These are phyloP conservation scores for Talaromyces atroroseus DNA, from an alignment of 2,329 filamentous ascomycete genomes.

Conservation along the genomic window DNA sequence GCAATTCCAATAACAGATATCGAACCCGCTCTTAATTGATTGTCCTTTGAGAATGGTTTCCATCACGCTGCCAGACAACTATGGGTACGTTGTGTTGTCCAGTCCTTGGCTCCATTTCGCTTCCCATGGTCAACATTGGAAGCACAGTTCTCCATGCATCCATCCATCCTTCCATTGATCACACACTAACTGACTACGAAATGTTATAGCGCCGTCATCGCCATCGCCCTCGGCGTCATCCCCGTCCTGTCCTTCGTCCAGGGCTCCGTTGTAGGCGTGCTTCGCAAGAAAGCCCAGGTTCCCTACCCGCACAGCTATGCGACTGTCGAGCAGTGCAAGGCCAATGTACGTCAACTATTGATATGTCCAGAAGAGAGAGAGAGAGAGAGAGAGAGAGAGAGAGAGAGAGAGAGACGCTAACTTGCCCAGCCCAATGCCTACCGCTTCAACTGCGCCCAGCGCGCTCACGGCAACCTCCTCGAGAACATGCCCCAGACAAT, in stretches of 20 bases:
- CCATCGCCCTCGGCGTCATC: slow-evolving; percentile 50
- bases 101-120: too few relatives aligned
- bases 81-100: too few relatives aligned
- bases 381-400: too few relatives aligned
- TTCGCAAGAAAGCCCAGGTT: slow-evolving; percentile 50
- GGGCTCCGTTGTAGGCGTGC: slow-evolving; percentile 38
- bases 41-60: slow-evolving; percentile 26
- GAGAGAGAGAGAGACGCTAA: too few relatives aligned
- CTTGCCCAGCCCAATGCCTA: slow-evolving; percentile 35
- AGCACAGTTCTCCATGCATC: too few relatives aligned
- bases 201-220: slow-evolving; percentile 48
- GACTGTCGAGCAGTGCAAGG: slow-evolving; percentile 48
- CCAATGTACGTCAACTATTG: slow-evolving; percentile 38
- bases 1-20: background rate
- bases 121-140: background rate
- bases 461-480: slow-evolving; percentile 55
- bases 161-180: too few relatives aligned
- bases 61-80: slow-evolving; percentile 44
- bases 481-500: slow-evolving; percentile 53
- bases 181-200: background rate
- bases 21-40: background rate
- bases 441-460: slow-evolving; percentile 50
- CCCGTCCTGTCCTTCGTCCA: slow-evolving; percentile 50
- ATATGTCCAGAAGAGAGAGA: too few relatives aligned
- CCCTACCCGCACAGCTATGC: slow-evolving; percentile 57